Percentiles rank a stretch among this genome's conserved stretches.
These are phyloP conservation scores for Gloeopeniophorella convolvens DNA, from an alignment of 768 basidiomycete species.

Conservation along the genomic window DNA sequence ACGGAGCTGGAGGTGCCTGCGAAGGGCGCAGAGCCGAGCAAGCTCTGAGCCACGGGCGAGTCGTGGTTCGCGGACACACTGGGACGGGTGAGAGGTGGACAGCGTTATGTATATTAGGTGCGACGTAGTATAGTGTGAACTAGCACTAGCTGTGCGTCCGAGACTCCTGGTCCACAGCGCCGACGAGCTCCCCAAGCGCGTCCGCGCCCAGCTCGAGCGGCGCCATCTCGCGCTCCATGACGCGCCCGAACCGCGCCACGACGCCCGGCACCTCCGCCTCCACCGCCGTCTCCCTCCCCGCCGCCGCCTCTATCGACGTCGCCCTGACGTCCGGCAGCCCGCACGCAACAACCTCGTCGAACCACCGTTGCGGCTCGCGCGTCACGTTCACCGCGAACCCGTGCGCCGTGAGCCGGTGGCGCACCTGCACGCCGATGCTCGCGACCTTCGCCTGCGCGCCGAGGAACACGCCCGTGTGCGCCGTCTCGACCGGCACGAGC, in stretches of 20 bases:
- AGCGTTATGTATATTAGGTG: too few species aligned
- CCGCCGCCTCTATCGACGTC: slow-evolving; percentile 51
- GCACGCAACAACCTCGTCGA: slow-evolving; percentile 83
- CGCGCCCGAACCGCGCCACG: slow-evolving; percentile 25
- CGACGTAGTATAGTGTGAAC: too few species aligned
- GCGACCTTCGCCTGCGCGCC: slow-evolving; percentile 77
- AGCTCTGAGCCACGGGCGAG: slow-evolving; percentile 2
- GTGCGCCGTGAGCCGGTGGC: slow-evolving; percentile 90
- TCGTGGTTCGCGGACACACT: too few species aligned
- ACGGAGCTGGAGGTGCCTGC: slow-evolving; percentile 33
- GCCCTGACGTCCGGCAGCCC: slow-evolving; percentile 81
- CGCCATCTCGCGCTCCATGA: slow-evolving; percentile 28
- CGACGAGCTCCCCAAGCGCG: slow-evolving; percentile 24
- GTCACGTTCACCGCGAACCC: slow-evolving; percentile 94
- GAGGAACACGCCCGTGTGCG: slow-evolving; percentile 89
- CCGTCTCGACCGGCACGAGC: slow-evolving; percentile 52
- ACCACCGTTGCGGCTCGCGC: slow-evolving; percentile 75
- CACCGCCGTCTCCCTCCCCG: slow-evolving; percentile 35
- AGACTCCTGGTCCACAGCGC: slow-evolving; percentile 23
- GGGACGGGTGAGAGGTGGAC: too few species aligned
- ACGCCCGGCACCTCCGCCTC: slow-evolving; percentile 48
- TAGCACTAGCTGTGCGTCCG: too few species aligned
- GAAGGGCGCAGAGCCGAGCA: neutral
- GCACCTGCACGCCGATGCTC: slow-evolving; percentile 94
- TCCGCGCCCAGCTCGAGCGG: slow-evolving; percentile 22